Conservation (phyloP, 495 filamentous ascomycete genomes). For the Neurospora tetraspora region DNA sequence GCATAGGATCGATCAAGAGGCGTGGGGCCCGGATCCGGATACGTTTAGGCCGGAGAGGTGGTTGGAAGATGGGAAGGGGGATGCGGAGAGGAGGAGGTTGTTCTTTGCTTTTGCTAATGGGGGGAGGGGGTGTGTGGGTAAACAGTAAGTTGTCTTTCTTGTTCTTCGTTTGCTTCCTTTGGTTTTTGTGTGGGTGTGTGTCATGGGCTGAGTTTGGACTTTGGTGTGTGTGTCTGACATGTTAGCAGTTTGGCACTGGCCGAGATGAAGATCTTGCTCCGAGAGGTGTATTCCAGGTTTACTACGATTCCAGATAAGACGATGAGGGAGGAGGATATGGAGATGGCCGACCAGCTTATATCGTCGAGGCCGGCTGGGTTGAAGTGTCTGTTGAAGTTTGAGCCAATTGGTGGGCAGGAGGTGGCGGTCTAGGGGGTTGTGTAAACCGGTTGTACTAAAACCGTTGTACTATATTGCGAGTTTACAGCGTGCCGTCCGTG, state of each 20-base stretch:
- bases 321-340: constrained; percentile 43
- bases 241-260: constrained; percentile 46
- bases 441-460: background rate
- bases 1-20: constrained; percentile 39
- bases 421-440: background rate
- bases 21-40: constrained; percentile 44
- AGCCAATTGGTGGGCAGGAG: constrained; percentile 8
- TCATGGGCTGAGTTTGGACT: background rate
- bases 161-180: background rate
- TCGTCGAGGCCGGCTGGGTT: constrained; percentile 46
- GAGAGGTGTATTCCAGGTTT: constrained; percentile 47
- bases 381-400: constrained; percentile 39
- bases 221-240: constrained; percentile 17
- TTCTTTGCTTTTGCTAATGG: constrained; percentile 46
- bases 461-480: background rate
- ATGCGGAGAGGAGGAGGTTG: constrained; percentile 23
- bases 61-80: constrained; percentile 39
- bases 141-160: constrained; percentile 34
- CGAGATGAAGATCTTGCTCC: constrained; percentile 54
- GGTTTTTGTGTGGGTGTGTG: background rate
- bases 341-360: constrained; percentile 53
- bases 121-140: constrained; percentile 46
- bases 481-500: background rate
- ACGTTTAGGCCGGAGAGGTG: constrained; percentile 54
- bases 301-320: constrained; percentile 40